Percentiles rank a stretch among this genome's conserved stretches.
These are phyloP conservation scores for Tetrapisispora pingtungensis DNA, from an alignment of 805 yeast species.

Conservation along the genomic window DNA sequence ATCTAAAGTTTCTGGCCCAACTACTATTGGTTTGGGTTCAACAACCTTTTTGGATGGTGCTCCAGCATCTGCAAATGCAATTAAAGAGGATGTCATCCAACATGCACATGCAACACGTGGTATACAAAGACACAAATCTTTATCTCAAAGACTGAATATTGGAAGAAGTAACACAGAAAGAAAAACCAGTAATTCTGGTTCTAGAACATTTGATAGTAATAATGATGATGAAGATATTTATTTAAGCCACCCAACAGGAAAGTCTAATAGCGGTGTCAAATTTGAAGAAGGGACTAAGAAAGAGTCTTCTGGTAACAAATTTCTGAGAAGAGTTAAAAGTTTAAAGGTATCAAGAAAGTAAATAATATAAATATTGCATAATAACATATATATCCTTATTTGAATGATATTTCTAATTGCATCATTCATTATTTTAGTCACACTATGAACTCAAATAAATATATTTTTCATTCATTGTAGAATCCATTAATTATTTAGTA, in stretches of 20 bases:
- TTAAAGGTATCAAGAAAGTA: conserved; percentile 53
- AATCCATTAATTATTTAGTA: no score
- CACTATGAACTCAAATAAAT: no score
- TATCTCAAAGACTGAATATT: conserved; percentile 48
- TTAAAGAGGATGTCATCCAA: conserved; percentile 29
- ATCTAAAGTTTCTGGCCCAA: conserved; percentile 71
- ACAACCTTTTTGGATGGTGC: conserved; percentile 93
- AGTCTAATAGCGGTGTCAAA: conserved; percentile 9
- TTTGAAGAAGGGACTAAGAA: conserved; percentile 18
- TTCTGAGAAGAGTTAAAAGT: conserved; percentile 80
- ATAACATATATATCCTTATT: neutral
- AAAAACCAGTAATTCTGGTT: neutral
- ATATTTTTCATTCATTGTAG: no score
- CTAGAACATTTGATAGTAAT: neutral
- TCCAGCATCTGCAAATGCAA: conserved; percentile 60
- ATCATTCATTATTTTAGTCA: neutral
- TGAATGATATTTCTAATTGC: neutral
- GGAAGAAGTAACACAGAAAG: conserved; percentile 2
- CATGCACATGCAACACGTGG: conserved; percentile 33
- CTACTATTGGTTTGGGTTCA: conserved; percentile 82
- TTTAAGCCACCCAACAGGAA: conserved; percentile 8
- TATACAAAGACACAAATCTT: conserved; percentile 73
- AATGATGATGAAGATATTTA: conserved; percentile 24
- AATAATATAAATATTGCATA: neutral
- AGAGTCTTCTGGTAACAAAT: conserved; percentile 39